Base-by-base conservation (phyloP, 306 rosid species). In the Corylus avellana region DNA sequence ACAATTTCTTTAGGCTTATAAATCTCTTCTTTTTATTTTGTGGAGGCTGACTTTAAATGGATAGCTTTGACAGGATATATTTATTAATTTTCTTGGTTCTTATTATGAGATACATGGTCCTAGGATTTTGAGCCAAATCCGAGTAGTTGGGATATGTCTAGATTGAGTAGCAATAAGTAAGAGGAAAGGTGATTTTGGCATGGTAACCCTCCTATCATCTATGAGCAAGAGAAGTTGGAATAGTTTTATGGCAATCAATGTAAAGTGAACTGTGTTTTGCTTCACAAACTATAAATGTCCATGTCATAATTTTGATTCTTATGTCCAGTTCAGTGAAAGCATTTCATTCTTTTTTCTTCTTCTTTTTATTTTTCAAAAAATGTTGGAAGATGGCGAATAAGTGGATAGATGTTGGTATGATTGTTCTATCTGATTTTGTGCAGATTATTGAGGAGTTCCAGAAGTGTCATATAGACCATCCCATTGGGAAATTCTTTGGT, bases 201-300 rank as follows among this genome's bases (percentile, higher is more conserved):
- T 35, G 71, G 18, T 32, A 37, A 37, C 18, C 71, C 2, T 13
- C 8, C 37, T 48, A 35, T 37, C 39, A 16, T 14, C 25, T 32
- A 46, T 66, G 72, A 67, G 72, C 48, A 39, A 39, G 71, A 66
- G 69, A 62, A 62, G 18, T 62, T 6, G 27, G 35, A 62, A 27
- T 5, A 27, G 4, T 62, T 62, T 39, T 18, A 0, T 1, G 25
- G 27, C 22, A 37, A 67, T 12, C 4, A 8, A 7, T 67, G 47
- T 1, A 8, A 62, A 62, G 42, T 47, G 18, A 67, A n/a, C 50
- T 17, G 25, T 18, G 27, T 67, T 67, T 67, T 67, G 72, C 72
- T 37, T 67, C 12, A 42, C 49, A 37, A 67, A 39, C 27, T 9
- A 67, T 39, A 44, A 4, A 67, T 17, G 12, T 17, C 16, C 22